A percentile compares a stretch with the other conserved stretches of the same genome.
Evolutionary conservation across 2,329 filamentous ascomycete genomes (phyloP).

Genomic region (Fusarium brachygibbosum): DNA sequence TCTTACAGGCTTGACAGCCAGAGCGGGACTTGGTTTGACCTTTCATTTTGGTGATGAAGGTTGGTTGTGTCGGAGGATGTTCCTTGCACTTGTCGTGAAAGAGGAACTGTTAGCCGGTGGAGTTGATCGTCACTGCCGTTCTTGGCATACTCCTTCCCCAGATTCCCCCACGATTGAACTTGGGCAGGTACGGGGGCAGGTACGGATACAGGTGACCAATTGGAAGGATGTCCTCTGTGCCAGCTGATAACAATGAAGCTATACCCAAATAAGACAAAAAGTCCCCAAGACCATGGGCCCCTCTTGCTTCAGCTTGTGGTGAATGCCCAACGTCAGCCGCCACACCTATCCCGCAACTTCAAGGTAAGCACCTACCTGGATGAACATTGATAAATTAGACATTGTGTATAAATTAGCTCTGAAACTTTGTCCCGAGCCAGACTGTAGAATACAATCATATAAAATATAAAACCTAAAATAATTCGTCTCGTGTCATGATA

Average conservation of each 20-base stretch:
- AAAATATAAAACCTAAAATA: no score
- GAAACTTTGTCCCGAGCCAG: no score
- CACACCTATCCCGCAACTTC: no score
- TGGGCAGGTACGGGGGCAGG: no score
- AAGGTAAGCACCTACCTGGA: no score
- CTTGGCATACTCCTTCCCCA: constrained; percentile 16
- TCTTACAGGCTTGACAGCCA: constrained; percentile 31
- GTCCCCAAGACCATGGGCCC: constrained; percentile 2
- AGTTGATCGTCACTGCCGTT: neutral
- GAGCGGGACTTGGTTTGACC: constrained; percentile 34
- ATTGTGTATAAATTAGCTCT: no score
- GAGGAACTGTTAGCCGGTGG: constrained; percentile 1
- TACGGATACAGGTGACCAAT: no score
- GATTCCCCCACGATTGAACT: constrained; percentile 7
- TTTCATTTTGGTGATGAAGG: constrained; percentile 16
- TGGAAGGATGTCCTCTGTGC: neutral
- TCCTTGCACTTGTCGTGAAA: constrained; percentile 14
- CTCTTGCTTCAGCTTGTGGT: no score
- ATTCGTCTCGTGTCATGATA: no score
- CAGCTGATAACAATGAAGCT: constrained; percentile 8
- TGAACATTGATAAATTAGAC: no score
- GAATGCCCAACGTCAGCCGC: no score
- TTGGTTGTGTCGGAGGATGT: constrained; percentile 9
- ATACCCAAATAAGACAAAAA: constrained; percentile 37
- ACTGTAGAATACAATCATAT: no score